Base-by-base conservation (phyloP, 2,329 filamentous ascomycete genomes). In the Botrytis squamosa region DNA sequence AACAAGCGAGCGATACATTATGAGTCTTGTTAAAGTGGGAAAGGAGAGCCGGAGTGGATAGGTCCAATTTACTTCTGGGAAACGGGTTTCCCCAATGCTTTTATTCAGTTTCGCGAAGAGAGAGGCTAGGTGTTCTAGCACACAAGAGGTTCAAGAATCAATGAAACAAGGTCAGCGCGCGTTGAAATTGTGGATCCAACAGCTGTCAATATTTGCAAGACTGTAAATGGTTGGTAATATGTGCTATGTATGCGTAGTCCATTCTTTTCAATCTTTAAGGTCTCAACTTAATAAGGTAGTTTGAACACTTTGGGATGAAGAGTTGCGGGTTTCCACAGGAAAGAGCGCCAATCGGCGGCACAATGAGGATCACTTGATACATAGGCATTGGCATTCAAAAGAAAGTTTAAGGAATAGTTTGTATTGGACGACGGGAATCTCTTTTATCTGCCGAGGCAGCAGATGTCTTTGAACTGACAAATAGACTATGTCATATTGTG, bases 1-100 rank as follows among this genome's bases (percentile, higher is more conserved):
- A 36, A 60, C 57, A 29, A 72, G 16, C 22, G 71, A 69, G 33
- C 49, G 16, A 72, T 18, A 64, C 71, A 72, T 72, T 8, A 12
- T 72, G 20, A 63, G 71, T 55, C 62, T 72, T 14, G 10, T 72
- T n/a, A 52, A 2, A 33, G 71, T 62, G 55, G 52, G 40, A 42
- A 70, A 5, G 14, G 46, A 44, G 20, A 70, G 42, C 16, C 29
- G 49, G 55, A 68, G 29, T 18, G 5, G 68, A n/a, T 16, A 25
- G 25, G n/a, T 25, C 10, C 10, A 55, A 33, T 2, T 62, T 20
- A 12, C 33, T 52, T 52, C 33, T 52, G 3, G 10, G 25, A 66
- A 44, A 4, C 25, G n/a, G 60, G 40, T 9, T 29, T 68, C 3
- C n/a, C 38, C 8, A 33, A 29, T 36, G 7, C 65, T 67, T 59